These are phyloP conservation scores for Straminergon stramineum DNA, from an alignment of 225 moss, liverwort and hornwort genomes.

Conservation along the genomic window DNA sequence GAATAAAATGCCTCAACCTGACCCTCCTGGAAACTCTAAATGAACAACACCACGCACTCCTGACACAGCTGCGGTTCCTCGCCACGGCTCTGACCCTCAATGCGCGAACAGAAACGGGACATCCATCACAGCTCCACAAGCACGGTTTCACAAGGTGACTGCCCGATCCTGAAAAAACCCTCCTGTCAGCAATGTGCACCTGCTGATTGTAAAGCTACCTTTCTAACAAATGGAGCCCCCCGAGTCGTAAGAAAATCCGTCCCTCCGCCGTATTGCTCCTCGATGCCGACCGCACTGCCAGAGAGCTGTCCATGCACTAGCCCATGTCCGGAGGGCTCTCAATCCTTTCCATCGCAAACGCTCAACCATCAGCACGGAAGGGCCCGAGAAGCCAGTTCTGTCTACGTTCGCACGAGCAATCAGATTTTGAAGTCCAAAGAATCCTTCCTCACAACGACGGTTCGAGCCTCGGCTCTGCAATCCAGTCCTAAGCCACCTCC, in stretches of 20 bases:
- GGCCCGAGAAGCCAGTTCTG: background rate
- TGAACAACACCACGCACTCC: background rate
- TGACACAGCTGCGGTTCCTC: background rate
- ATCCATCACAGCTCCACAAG: background rate
- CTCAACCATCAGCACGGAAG: background rate
- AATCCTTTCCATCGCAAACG: background rate
- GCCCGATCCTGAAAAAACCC: background rate
- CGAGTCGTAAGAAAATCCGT: no score
- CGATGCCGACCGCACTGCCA: background rate
- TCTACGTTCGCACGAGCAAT: background rate
- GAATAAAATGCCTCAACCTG: background rate
- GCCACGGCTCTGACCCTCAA: background rate
- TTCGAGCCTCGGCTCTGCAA: background rate
- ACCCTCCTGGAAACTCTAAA: background rate
- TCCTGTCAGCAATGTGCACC: background rate
- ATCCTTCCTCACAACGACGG: background rate
- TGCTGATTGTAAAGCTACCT: background rate
- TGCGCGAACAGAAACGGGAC: background rate
- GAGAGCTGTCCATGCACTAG: background rate
- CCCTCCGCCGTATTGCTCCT: background rate
- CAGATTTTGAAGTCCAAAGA: background rate
- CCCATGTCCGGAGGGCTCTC: background rate
- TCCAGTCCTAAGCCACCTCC: background rate
- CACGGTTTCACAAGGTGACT: background rate
- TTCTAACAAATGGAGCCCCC: background rate